phyloP scores from a whole-genome alignment of 148 eudicot species.

The Cornus controversa region DNA sequence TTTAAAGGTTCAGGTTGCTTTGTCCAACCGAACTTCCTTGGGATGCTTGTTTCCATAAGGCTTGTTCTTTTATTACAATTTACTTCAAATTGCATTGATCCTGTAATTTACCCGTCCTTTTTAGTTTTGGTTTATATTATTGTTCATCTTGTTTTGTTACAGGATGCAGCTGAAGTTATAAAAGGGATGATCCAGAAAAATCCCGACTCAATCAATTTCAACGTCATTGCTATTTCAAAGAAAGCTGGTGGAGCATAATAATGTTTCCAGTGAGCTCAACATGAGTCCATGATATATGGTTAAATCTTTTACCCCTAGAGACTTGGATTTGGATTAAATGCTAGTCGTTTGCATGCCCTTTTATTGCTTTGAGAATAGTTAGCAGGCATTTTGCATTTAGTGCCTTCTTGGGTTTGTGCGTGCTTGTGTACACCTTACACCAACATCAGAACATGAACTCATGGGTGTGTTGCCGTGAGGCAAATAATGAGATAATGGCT shows the following conservation, averaged over 20 bases:
- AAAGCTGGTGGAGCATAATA: constrained; percentile 23
- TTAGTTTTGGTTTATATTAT: background rate
- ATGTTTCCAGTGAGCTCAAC: constrained; percentile 7
- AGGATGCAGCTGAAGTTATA: constrained; percentile 92
- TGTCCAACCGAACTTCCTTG: background rate
- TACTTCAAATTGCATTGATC: background rate
- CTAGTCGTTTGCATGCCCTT: background rate
- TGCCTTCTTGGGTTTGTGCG: too few species aligned
- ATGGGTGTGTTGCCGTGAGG: too few species aligned
- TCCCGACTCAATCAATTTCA: constrained; percentile 82
- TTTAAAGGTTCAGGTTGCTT: background rate
- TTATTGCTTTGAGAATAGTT: background rate
- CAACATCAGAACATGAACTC: too few species aligned
- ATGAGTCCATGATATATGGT: background rate
- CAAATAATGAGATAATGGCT: too few species aligned
- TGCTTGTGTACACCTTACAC: too few species aligned
- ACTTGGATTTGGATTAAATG: background rate
- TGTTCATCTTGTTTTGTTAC: constrained; percentile 10
- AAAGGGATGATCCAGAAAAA: constrained; percentile 63
- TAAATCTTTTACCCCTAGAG: background rate
- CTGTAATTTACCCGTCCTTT: background rate
- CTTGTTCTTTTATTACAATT: background rate
- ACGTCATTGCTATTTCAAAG: constrained; percentile 82
- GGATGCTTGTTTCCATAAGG: background rate
- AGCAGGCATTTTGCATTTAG: too few species aligned